phyloP scores from a whole-genome alignment of 371 early-diverging fungal species.

The Mortierella sp. region DNA sequence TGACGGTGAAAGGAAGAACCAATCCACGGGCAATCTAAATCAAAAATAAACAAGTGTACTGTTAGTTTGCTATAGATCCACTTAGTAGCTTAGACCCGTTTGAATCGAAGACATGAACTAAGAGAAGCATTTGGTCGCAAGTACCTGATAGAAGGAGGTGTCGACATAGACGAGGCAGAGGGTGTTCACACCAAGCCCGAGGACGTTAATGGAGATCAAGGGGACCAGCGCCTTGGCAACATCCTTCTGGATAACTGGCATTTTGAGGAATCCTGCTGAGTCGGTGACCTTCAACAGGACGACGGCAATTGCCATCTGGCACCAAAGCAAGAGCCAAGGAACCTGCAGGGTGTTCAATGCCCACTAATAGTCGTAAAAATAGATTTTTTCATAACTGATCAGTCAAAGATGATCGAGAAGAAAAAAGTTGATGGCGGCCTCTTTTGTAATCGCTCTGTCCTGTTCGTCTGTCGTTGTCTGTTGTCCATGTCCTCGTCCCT shows the following conservation, averaged over 20 bases:
- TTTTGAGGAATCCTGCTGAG: constrained; percentile 41
- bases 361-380: constrained; percentile 33
- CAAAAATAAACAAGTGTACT: neutral
- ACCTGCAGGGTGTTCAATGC: constrained; percentile 48
- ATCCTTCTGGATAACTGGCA: constrained; percentile 52
- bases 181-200: constrained; percentile 69
- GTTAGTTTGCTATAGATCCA: neutral
- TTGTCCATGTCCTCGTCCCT: neutral
- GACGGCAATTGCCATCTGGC: constrained; percentile 64
- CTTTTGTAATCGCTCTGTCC: neutral
- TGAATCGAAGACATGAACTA: neutral
- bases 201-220: constrained; percentile 63
- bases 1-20: constrained; percentile 69
- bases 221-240: constrained; percentile 50
- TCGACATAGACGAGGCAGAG: constrained; percentile 68
- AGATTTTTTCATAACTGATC: neutral
- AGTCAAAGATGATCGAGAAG: neutral
- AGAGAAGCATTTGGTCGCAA: neutral
- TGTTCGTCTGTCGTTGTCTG: neutral
- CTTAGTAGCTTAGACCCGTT: neutral
- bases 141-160: constrained; percentile 69
- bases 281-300: constrained; percentile 49
- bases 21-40: constrained; percentile 66
- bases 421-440: neutral
- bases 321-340: constrained; percentile 64